A percentile compares a stretch with the other conserved stretches of the same genome.
phyloP scores from a whole-genome alignment of 148 eudicot species.

The Pharnaceum exiguum region DNA sequence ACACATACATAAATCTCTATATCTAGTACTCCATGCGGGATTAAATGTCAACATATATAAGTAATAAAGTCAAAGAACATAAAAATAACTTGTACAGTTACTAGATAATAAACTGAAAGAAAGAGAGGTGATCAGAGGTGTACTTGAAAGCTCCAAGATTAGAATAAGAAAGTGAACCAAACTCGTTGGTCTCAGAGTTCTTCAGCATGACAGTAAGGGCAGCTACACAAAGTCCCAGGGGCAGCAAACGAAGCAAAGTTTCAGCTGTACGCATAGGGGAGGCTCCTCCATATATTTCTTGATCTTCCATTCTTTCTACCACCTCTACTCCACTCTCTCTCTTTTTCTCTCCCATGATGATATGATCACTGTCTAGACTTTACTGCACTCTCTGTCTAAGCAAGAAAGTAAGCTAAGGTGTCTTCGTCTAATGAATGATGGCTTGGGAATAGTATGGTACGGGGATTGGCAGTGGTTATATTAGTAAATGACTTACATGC shows the following conservation, averaged over 20 bases:
- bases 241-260: conserved; percentile 65
- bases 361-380: too few species aligned
- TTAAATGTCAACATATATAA: neutral
- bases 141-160: conserved; percentile 89
- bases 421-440: too few species aligned
- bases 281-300: conserved; percentile 20
- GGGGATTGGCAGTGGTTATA: too few species aligned
- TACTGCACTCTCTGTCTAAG: too few species aligned
- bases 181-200: conserved; percentile 54
- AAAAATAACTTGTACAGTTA: neutral
- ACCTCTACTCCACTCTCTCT: neutral
- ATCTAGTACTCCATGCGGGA: neutral
- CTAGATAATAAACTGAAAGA: too few species aligned
- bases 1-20: neutral
- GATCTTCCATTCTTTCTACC: neutral
- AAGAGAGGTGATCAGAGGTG: neutral
- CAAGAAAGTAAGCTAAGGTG: too few species aligned
- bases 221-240: conserved; percentile 60
- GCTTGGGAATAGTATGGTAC: too few species aligned
- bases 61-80: neutral
- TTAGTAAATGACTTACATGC: too few species aligned
- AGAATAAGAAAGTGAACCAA: conserved; percentile 73
- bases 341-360: neutral
- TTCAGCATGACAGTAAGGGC: conserved; percentile 81
- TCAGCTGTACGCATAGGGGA: conserved; percentile 57